A percentile compares a stretch with the other conserved stretches of the same genome.
phyloP scores from a whole-genome alignment of 2,329 filamentous ascomycete genomes.

The Pseudogymnoascus sp. region DNA sequence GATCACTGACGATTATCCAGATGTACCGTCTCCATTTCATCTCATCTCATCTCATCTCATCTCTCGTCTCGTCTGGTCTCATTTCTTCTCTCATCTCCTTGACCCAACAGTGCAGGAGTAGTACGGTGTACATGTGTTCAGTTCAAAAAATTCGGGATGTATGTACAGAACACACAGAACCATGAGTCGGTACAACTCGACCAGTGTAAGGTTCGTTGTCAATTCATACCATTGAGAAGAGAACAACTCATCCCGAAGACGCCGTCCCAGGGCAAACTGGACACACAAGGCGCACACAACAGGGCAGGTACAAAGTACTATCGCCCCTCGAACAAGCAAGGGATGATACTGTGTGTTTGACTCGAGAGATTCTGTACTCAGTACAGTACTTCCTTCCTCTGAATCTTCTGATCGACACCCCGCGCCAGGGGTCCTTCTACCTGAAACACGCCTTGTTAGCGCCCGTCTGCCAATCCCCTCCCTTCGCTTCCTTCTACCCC shows the following conservation, averaged over 20 bases:
- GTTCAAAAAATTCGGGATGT: background rate
- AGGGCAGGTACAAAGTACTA: background rate
- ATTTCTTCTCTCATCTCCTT: background rate
- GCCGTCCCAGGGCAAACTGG: background rate
- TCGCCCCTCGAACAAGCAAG: background rate
- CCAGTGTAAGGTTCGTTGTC: too few species aligned
- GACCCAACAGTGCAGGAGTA: background rate
- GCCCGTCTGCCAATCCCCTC: constrained; percentile 1
- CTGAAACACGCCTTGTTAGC: constrained; percentile 1
- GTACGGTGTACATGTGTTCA: background rate
- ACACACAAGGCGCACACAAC: background rate
- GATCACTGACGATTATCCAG: background rate
- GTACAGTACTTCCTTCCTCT: background rate
- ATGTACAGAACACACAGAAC: background rate
- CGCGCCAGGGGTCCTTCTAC: constrained; percentile 5
- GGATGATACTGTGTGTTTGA: background rate
- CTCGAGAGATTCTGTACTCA: background rate
- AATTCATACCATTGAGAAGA: background rate
- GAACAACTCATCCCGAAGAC: background rate
- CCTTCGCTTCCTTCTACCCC: background rate
- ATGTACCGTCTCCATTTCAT: background rate
- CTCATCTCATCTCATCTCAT: background rate
- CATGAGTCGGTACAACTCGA: background rate
- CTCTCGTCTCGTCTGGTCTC: background rate
- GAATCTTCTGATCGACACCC: constrained; percentile 4